A percentile compares a stretch with the other conserved stretches of the same genome.
Evolutionary conservation across 2,329 filamentous ascomycete species (phyloP).

Genomic region (Fusarium algeriense): DNA sequence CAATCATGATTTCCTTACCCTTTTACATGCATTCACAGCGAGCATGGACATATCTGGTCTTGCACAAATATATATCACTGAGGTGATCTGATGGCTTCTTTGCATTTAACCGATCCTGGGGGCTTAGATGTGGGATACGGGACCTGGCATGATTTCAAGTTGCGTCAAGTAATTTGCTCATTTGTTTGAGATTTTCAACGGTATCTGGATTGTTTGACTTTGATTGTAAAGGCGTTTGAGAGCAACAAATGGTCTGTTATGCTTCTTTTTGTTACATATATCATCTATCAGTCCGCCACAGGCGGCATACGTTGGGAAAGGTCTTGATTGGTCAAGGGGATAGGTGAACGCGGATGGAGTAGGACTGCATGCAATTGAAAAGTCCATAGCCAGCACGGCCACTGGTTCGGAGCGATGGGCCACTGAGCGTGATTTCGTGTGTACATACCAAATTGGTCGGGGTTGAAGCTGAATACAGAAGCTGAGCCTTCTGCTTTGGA

Average conservation of each 20-base stretch:
- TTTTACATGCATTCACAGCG: slow-evolving; percentile 12
- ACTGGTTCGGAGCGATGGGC: slow-evolving; percentile 27
- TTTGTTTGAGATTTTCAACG: slow-evolving; percentile 35
- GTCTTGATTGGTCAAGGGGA: slow-evolving; percentile 8
- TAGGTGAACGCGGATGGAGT: slow-evolving; percentile 19
- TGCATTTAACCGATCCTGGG: slow-evolving; percentile 17
- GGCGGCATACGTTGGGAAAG: slow-evolving; percentile 11
- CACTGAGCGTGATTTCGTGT: slow-evolving; percentile 25
- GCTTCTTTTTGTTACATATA: slow-evolving; percentile 17
- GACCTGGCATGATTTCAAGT: slow-evolving; percentile 24
- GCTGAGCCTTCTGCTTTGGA: slow-evolving; percentile 35
- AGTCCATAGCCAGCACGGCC: slow-evolving; percentile 21
- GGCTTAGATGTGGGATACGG: slow-evolving; percentile 9
- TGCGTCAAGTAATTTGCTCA: slow-evolving; percentile 28
- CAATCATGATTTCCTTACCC: slow-evolving; percentile 18
- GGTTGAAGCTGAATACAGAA: slow-evolving; percentile 40
- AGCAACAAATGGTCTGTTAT: slow-evolving; percentile 29
- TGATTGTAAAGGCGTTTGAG: slow-evolving; percentile 40
- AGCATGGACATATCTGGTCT: slow-evolving; percentile 34
- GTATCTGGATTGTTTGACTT: slow-evolving; percentile 21
- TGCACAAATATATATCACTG: slow-evolving; percentile 33
- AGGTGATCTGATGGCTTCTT: slow-evolving; percentile 24
- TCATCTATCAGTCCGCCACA: slow-evolving; percentile 19
- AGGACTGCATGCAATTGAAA: slow-evolving; percentile 27
- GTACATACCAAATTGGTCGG: slow-evolving; percentile 42